phyloP scores from a whole-genome alignment of 1,284 basidiomycete genomes.

The Irpex sp. region DNA sequence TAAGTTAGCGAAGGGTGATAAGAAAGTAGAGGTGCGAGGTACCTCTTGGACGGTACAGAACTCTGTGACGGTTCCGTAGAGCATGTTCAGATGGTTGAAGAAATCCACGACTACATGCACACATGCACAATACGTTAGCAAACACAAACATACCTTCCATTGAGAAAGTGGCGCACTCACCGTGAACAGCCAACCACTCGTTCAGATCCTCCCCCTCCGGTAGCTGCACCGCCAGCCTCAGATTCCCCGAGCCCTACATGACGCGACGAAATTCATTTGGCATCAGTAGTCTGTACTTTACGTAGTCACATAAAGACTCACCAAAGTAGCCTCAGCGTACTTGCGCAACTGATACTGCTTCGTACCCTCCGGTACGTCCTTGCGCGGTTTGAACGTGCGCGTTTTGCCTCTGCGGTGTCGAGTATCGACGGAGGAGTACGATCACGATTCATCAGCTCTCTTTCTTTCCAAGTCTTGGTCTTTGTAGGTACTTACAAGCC shows the following conservation, averaged over 20 bases:
- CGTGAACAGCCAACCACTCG: constrained; percentile 96
- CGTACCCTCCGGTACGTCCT: constrained; percentile 92
- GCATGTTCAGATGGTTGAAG: constrained; percentile 95
- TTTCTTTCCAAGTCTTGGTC: not conserved
- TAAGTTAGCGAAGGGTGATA: not conserved
- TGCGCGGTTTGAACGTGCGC: constrained; percentile 93
- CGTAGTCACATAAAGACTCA: constrained; percentile 23
- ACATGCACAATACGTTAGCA: not conserved
- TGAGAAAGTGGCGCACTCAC: constrained; percentile 40
- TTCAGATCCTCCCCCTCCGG: constrained; percentile 94
- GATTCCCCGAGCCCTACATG: constrained; percentile 86
- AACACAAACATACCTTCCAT: not conserved
- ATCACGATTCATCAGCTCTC: not conserved
- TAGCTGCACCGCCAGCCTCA: constrained; percentile 85
- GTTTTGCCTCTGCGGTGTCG: constrained; percentile 65
- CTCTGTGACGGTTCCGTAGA: constrained; percentile 94
- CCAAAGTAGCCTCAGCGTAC: constrained; percentile 95
- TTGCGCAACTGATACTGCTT: constrained; percentile 97
- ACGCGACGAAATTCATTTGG: not conserved
- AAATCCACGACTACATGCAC: constrained; percentile 81
- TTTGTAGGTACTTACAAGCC: constrained; percentile 56
- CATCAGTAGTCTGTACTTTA: no score
- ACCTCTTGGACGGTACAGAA: constrained; percentile 92
- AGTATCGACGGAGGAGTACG: not conserved
- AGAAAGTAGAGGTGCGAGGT: constrained; percentile 12